A percentile compares a stretch with the other conserved stretches of the same genome.
Evolutionary conservation across 129 eudicot species (phyloP).

Genomic region (Daucus carota): DH1_v3.0 NC_030387.2:36693501-36694000

Average conservation of each 20-base stretch:
- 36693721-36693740: no score
- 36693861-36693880: slow-evolving; percentile 2
- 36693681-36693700: neutral
- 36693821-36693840: neutral
- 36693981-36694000: neutral
- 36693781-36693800: neutral
- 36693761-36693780: neutral
- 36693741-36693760: neutral
- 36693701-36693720: neutral
- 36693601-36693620: neutral
- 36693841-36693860: slow-evolving; percentile 6
- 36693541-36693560: neutral
- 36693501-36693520: neutral
- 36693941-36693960: slow-evolving; percentile 11
- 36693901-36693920: neutral
- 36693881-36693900: neutral
- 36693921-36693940: neutral
- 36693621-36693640: neutral
- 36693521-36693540: neutral
- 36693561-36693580: neutral
- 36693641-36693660: neutral
- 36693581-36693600: neutral
- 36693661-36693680: neutral
- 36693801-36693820: neutral
- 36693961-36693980: neutral